Conservation (phyloP, 2,329 filamentous ascomycete genomes). For the Penicillium sp. region DNA sequence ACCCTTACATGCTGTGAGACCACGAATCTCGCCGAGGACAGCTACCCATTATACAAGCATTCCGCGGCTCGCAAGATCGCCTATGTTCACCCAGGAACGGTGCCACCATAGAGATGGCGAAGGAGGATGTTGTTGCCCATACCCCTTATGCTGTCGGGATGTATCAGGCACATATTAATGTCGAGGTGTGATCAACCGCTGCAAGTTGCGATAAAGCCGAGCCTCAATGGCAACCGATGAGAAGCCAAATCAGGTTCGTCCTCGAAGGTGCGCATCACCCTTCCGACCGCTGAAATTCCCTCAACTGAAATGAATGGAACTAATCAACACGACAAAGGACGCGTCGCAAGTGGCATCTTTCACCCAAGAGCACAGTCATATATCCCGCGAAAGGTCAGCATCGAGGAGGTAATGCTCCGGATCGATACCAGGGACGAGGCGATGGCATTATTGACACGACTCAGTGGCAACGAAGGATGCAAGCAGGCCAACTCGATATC, state of each 20-base stretch:
- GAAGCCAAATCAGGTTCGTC: background rate
- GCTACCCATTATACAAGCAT: no score
- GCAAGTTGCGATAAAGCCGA: constrained; percentile 63
- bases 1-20: no score
- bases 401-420: constrained; percentile 69
- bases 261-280: constrained; percentile 14
- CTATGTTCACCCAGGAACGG: no score
- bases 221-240: constrained; percentile 55
- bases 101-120: no score
- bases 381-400: constrained; percentile 73
- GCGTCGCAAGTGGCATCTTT: constrained; percentile 49
- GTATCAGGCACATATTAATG: no score
- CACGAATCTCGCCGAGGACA: no score
- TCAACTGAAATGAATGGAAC: background rate
- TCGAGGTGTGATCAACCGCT: no score
- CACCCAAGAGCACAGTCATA: constrained; percentile 63
- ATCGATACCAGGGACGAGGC: constrained; percentile 78
- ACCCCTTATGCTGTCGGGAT: no score
- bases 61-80: no score
- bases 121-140: no score
- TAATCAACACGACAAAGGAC: background rate
- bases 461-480: constrained; percentile 36
- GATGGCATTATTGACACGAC: constrained; percentile 62
- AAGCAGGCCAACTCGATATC: constrained; percentile 37
- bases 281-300: constrained; percentile 61